Evolutionary conservation across 176 grass and related monocot species (phyloP).

Genomic region (Aegilops longissima): DNA sequence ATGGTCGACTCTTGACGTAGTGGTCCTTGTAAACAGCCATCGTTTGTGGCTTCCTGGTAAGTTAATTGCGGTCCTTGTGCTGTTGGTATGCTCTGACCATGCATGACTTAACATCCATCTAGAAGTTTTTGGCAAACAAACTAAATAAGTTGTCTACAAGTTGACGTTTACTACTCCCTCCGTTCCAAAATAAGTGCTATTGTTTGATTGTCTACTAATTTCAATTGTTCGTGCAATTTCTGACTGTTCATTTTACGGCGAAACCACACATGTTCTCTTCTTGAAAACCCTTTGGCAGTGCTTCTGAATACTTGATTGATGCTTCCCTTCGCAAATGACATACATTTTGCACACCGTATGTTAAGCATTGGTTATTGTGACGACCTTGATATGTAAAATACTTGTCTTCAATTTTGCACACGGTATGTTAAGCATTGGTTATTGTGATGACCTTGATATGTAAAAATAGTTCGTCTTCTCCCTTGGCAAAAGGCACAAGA

Average conservation of each 20-base stretch:
- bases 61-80: not conserved
- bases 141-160: not conserved
- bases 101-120: not conserved
- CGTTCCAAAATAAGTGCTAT: no score
- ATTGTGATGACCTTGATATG: not conserved
- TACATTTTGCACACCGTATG: not conserved
- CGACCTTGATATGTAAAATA: not conserved
- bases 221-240: not conserved
- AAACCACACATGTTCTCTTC: not conserved
- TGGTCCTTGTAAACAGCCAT: not conserved
- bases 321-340: not conserved
- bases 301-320: not conserved
- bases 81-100: not conserved
- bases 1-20: constrained; percentile 24
- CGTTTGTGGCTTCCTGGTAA: not conserved
- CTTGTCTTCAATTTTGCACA: not conserved
- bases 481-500: constrained; percentile 50
- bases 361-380: not conserved
- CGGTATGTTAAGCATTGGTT: not conserved
- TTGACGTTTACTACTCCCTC: not conserved
- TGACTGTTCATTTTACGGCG: not conserved
- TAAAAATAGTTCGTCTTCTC: not conserved
- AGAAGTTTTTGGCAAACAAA: not conserved
- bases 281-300: no score
- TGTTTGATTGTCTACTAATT: not conserved